These are phyloP conservation scores for Pneumocystis sp. DNA, from an alignment of 1,139 yeast genomes.

Conservation along the genomic window DNA sequence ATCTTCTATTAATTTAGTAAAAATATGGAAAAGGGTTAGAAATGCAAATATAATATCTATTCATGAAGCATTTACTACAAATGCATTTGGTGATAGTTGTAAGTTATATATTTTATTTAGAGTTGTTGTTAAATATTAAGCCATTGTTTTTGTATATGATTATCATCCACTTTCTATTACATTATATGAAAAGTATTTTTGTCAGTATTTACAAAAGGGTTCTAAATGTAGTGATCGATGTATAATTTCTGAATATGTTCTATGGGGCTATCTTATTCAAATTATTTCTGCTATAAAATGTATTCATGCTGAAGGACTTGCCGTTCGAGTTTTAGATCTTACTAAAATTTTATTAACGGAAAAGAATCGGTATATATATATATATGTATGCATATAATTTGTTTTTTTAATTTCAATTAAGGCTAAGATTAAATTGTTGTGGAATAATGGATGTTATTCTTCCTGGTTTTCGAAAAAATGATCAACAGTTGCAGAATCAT, in stretches of 20 bases:
- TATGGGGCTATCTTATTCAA: slow-evolving; percentile 71
- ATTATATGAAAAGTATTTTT: slow-evolving; percentile 40
- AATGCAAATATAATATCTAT: slow-evolving; percentile 51
- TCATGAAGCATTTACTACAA: slow-evolving; percentile 73
- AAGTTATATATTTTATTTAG: slow-evolving; percentile 22
- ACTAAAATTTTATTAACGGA: slow-evolving; percentile 59
- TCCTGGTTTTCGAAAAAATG: slow-evolving; percentile 16
- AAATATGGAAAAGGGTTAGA: slow-evolving; percentile 38
- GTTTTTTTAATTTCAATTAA: neutral
- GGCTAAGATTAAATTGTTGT: slow-evolving; percentile 49
- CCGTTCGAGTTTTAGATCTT: slow-evolving; percentile 49
- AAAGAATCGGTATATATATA: slow-evolving; percentile 34
- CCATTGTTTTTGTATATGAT: slow-evolving; percentile 16
- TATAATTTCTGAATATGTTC: slow-evolving; percentile 40
- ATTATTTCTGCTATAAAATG: slow-evolving; percentile 49
- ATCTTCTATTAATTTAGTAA: slow-evolving; percentile 35
- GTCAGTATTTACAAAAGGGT: slow-evolving; percentile 25
- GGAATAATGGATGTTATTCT: slow-evolving; percentile 58
- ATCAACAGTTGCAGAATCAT: slow-evolving; percentile 30
- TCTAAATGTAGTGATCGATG: slow-evolving; percentile 17
- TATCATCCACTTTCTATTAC: slow-evolving; percentile 27
- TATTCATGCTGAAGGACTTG: slow-evolving; percentile 48
- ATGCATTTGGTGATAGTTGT: slow-evolving; percentile 69
- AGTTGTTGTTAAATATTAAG: slow-evolving; percentile 1
- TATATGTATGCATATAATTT: neutral